Percentiles rank a stretch among this genome's conserved stretches.
These are phyloP conservation scores for Ogataea glucozyma DNA, from an alignment of 805 yeast genomes.

Conservation along the genomic window DNA sequence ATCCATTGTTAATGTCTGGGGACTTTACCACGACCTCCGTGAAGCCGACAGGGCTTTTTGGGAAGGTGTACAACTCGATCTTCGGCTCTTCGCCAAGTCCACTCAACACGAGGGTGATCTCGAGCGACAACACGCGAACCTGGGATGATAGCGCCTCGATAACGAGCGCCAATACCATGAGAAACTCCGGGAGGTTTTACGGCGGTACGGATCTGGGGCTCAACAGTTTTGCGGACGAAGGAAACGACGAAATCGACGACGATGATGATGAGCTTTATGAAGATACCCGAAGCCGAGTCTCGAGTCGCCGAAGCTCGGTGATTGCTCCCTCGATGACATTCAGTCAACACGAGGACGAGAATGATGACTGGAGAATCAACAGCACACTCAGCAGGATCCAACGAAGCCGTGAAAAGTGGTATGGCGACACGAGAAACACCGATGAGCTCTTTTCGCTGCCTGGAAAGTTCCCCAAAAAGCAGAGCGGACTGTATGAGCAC, in stretches of 20 bases:
- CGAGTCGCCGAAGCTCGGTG: slow-evolving; percentile 22
- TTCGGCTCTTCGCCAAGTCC: slow-evolving; percentile 23
- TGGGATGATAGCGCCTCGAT: slow-evolving; percentile 14
- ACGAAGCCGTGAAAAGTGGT: slow-evolving; percentile 19
- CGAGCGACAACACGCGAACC: slow-evolving; percentile 4
- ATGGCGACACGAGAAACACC: slow-evolving; percentile 9
- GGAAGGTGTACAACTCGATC: slow-evolving; percentile 23
- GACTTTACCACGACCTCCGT: slow-evolving; percentile 13
- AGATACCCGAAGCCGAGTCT: slow-evolving; percentile 21
- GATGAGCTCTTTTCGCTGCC: slow-evolving; percentile 16
- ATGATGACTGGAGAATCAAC: slow-evolving; percentile 21
- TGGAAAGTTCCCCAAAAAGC: slow-evolving; percentile 19
- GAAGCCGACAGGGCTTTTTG: slow-evolving; percentile 18
- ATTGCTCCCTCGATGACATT: slow-evolving; percentile 24
- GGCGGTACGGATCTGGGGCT: slow-evolving; percentile 36
- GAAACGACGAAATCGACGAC: slow-evolving; percentile 25
- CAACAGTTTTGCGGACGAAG: slow-evolving; percentile 30
- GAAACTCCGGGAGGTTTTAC: slow-evolving; percentile 21
- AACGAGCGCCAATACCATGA: slow-evolving; percentile 15
- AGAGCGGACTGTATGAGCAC: too few relatives aligned
- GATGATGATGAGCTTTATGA: slow-evolving; percentile 18
- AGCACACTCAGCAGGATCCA: slow-evolving; percentile 26
- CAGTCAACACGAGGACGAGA: slow-evolving; percentile 10
- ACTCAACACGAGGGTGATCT: slow-evolving; percentile 16
- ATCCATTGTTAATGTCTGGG: slow-evolving; percentile 10